These are phyloP conservation scores for Fagopyrum esculentum DNA, from an alignment of 148 eudicot genomes.

Conservation along the genomic window DNA sequence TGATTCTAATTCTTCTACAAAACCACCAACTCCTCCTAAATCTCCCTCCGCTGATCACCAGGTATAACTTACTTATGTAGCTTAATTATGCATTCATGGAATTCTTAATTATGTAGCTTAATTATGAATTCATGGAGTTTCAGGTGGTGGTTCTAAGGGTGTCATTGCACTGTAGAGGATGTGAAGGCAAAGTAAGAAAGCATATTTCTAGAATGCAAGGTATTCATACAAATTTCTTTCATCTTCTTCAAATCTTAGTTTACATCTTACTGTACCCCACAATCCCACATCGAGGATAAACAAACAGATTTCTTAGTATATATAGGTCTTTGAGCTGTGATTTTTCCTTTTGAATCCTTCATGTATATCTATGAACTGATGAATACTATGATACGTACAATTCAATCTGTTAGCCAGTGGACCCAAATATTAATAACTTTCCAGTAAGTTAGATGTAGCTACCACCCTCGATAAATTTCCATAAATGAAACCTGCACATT, in stretches of 20 bases:
- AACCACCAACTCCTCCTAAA: neutral
- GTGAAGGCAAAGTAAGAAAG: slow-evolving; percentile 83
- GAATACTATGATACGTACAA: neutral
- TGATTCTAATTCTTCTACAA: neutral
- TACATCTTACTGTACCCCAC: too few relatives aligned
- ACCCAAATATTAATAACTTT: neutral
- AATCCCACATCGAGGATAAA: too few relatives aligned
- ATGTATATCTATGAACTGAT: too few relatives aligned
- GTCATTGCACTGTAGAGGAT: slow-evolving; percentile 90
- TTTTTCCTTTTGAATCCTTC: neutral
- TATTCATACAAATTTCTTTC: neutral
- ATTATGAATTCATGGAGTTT: neutral
- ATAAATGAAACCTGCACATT: neutral
- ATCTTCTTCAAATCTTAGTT: too few relatives aligned
- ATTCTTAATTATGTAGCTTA: neutral
- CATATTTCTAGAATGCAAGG: slow-evolving; percentile 95
- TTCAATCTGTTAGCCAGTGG: neutral
- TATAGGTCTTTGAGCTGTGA: neutral
- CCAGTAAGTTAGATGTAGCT: neutral
- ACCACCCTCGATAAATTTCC: neutral
- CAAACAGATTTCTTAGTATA: neutral
- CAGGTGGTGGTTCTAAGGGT: slow-evolving; percentile 87
- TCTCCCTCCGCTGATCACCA: neutral
- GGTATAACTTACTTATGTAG: neutral
- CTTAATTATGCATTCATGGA: neutral